These are phyloP conservation scores for Multifurca ochricompacta DNA, from an alignment of 768 basidiomycete genomes.

Conservation along the genomic window DNA sequence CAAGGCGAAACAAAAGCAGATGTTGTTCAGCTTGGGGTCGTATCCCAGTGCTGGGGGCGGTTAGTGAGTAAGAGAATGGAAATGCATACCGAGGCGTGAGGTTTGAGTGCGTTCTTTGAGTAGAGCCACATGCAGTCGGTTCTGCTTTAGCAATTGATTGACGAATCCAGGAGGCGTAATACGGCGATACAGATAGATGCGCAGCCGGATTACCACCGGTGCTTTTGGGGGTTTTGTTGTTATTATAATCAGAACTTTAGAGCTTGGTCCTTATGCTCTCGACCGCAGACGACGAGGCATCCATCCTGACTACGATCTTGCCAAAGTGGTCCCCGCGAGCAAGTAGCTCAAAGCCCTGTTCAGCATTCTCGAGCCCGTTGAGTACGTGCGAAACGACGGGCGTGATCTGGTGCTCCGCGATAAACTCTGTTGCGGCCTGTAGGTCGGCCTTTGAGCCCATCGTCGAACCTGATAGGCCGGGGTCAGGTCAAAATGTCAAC, in stretches of 20 bases:
- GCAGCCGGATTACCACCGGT: background rate
- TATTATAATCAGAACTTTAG: conserved; percentile 1
- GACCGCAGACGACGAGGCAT: background rate
- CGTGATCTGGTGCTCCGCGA: conserved; percentile 55
- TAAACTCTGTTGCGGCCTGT: conserved; percentile 60
- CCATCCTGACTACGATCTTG: conserved; percentile 58
- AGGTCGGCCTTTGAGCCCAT: conserved; percentile 80
- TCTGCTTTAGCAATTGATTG: background rate
- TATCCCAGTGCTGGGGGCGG: conserved; percentile 33
- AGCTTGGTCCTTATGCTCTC: background rate
- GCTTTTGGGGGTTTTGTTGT: background rate
- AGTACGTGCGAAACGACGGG: conserved; percentile 66
- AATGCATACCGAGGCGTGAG: too few relatives aligned
- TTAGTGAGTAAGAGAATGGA: background rate
- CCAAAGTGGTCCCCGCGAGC: conserved; percentile 64
- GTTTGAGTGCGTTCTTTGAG: background rate
- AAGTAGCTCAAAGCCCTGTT: conserved; percentile 65
- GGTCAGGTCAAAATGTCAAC: background rate
- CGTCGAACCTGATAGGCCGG: conserved; percentile 50
- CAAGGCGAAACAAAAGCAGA: conserved; percentile 82
- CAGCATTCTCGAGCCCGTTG: conserved; percentile 54
- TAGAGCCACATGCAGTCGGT: background rate
- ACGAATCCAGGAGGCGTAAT: background rate
- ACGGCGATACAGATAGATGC: background rate
- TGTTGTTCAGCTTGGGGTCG: conserved; percentile 58